Evolutionary conservation across 2,329 filamentous ascomycete species (phyloP), one percentile per base, ranked within the genome.

Genomic region (Cucurbitaria berberidis): DNA sequence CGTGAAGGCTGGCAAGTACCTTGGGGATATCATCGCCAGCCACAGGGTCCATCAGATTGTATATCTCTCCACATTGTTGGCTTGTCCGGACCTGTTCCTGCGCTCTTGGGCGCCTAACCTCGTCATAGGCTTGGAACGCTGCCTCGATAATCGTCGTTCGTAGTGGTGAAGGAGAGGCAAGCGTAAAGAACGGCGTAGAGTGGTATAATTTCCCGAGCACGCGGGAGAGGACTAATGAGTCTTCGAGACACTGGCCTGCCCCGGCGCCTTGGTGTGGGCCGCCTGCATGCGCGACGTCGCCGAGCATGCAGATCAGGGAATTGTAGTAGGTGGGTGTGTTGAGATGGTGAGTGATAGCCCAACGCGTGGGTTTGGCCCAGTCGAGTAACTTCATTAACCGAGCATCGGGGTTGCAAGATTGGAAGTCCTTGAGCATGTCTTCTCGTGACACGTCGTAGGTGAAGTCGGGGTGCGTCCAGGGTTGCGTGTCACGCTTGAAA

Each of bases 171-270:
- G 57, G 48, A 1, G 11, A 34, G 2, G 54, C 30, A 7, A 62
- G 41, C 10, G 44, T 45, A 3, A 43, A 32, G 2, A 16, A 7
- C 10, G 45, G 29, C 10, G 22, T 46, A 10, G 9, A 45, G 16
- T 45, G 30, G 40, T 45, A 45, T 10, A 66, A 36, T 36, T 50
- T 48, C 2, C 52, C 57, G n/a, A 69, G 49, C 1, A 70, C 51
- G 11, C 51, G 55, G 1, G 65, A 63, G 1, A 71, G 57, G 10
- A 71, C 48, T 11, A 70, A 52, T 2, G 66, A 59, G 53, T 72
- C 69, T 60, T 72, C 69, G 16, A 72, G 51, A 32, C 64, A 59
- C 48, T 66, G 62, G 19, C 63, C 67, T n/a, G 67, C 69, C 7
- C 69, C 69, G 1, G 65, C 65, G 13, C 57, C 67, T 57, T 69